Conservation (phyloP, 164 flowering plant species). For the Taxillus chinensis region DNA sequence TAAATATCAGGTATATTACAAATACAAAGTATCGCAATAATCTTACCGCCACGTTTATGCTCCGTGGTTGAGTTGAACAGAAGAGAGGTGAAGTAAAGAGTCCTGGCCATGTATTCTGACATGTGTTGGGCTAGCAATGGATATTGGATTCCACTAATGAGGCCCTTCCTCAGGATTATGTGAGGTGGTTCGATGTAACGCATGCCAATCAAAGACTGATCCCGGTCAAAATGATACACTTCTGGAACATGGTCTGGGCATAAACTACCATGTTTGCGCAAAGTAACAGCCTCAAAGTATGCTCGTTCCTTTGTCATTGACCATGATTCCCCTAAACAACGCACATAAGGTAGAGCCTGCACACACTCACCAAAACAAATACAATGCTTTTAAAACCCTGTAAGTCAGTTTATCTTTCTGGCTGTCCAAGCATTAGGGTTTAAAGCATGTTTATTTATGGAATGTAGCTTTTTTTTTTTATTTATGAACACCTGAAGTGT, state of each 20-base stretch:
- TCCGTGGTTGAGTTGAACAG: slow-evolving; percentile 67
- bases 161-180: slow-evolving; percentile 80
- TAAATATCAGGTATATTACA: too few species aligned
- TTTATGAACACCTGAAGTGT: too few species aligned
- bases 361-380: slow-evolving; percentile 3
- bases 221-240: slow-evolving; percentile 86
- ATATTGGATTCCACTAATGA: slow-evolving; percentile 80
- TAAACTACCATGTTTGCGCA: slow-evolving; percentile 56
- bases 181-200: slow-evolving; percentile 95
- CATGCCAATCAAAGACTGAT: slow-evolving; percentile 88
- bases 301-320: slow-evolving; percentile 92
- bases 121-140: slow-evolving; percentile 86
- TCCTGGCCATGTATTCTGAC: slow-evolving; percentile 70
- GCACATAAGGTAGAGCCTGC: slow-evolving; percentile 86
- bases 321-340: slow-evolving; percentile 97
- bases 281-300: slow-evolving; percentile 71
- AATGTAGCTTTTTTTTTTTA: too few species aligned
- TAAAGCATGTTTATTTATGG: too few species aligned
- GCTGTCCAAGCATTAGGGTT: too few species aligned
- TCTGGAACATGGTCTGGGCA: slow-evolving; percentile 88
- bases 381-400: background rate
- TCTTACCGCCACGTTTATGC: slow-evolving; percentile 68
- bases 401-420: too few species aligned
- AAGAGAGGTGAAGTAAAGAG: slow-evolving; percentile 78
- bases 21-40: background rate